Evolutionary conservation across 1,284 basidiomycete genomes (phyloP), one percentile per base, ranked within the genome.

Genomic region (Pseudozyma thailandica): DNA sequence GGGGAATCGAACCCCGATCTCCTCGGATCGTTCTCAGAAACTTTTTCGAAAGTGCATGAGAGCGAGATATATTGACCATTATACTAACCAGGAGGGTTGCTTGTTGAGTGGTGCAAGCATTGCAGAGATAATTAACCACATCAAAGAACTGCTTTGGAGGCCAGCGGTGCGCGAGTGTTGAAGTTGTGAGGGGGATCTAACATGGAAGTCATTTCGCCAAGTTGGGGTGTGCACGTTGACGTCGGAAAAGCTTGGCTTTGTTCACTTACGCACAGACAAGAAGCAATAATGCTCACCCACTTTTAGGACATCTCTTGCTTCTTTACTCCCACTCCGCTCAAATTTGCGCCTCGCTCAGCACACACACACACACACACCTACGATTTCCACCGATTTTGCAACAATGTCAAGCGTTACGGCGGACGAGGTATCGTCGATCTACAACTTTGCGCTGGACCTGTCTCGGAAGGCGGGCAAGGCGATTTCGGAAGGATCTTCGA

Each of bases 401-500:
- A 13, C 16, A 16, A 45, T 16, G 4, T 2, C 54, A 6, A 20
- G 68, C 42, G 59, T 78, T 37, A 15, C 18, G 3, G 33, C 13
- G 15, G 8, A 16, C 6, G 52, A 54, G 7, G 12, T 75, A 15
- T 46, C 75, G 31, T 66, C 76, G 23, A 70, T 80, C 50, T 88
- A 94, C 48, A 83, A 85, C 0, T 95, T 93, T 81, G 89, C 91
- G 3, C 86, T 89, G 71, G 82, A 85, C 37, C 87, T 97, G 21
- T 91, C 94, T 2, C 70, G 71, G 20, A 56, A 85, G 73, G 86
- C 86, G 0, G 86, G 86, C 2, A 59, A 79, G 46, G 83, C 85
- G 70, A 87, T 87, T 66, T 65, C 74, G 1, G 76, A 83, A 16
- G 86, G 85, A 6, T 85, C 84, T 30, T 80, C 76, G 33, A 82